Evolutionary conservation across 352 stramenopile genomes (phyloP), one percentile per base, ranked within the genome.

Genomic region (Blastocystis sp.): DNA sequence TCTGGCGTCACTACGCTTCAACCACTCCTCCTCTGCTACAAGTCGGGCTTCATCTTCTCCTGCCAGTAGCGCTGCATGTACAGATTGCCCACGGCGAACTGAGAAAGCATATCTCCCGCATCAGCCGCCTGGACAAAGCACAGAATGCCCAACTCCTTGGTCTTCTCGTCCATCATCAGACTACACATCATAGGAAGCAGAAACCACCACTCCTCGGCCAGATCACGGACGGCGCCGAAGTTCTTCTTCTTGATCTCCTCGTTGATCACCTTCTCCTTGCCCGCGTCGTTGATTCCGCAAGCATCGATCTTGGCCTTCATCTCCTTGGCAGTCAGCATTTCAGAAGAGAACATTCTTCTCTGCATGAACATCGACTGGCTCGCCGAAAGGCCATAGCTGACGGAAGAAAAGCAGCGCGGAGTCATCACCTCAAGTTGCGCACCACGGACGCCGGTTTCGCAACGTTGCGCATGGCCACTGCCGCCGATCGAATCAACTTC

Each of bases 11-110:
- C 69, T 79, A 79, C 0, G 2, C 7, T 62, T 79, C 69, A 62
- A 21, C 0, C 1, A 1, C 10, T 1, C 7, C 40, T 3, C 43
- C 1, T 23, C 9, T 14, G 0, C 17, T 11, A 79, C 69, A 64
- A 79, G 21, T 79, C 69, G 21, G 69, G 69, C 28, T 62, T 61
- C 69, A 79, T 79, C 43, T 79, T 79, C 69, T 79, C 69, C 28
- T 79, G 69, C 69, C 69, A 79, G 43, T 79, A 79, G 56, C 69
- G 69, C 43, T 79, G 69, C 43, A 79, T 61, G 69, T 79, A 79
- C 69, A 79, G 41, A 61, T 79, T 79, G 48, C 69, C 69, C 1
- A 79, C 69, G 11, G 69, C 69, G 52, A 79, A 79, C 43, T 79
- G 69, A 34, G 43, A 64, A 14, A 79, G 69, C 23, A 62, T 60